These are phyloP conservation scores for Zygosaccharomyces siamensis DNA, from an alignment of 805 yeast genomes.

Conservation along the genomic window DNA sequence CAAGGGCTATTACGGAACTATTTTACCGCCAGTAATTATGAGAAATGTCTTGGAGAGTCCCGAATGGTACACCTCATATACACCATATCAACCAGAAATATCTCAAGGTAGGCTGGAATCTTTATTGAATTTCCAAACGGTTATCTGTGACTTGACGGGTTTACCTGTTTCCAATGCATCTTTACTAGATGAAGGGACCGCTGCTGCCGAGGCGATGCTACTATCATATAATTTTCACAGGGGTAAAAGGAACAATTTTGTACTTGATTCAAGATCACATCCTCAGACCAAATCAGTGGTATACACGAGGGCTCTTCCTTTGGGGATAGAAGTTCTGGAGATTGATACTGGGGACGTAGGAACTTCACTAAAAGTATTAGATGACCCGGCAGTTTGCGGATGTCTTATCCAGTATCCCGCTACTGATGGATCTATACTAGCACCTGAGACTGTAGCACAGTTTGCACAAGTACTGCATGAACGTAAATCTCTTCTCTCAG, in stretches of 20 bases:
- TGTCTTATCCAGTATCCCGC: slow-evolving; percentile 86
- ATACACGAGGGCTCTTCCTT: slow-evolving; percentile 69
- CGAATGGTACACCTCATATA: slow-evolving; percentile 97
- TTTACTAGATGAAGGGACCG: slow-evolving; percentile 91
- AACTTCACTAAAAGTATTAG: slow-evolving; percentile 36
- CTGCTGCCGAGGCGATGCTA: slow-evolving; percentile 96
- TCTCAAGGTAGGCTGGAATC: slow-evolving; percentile 95
- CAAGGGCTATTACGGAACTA: slow-evolving; percentile 89
- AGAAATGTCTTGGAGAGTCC: slow-evolving; percentile 90
- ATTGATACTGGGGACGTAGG: slow-evolving; percentile 47
- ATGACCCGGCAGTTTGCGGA: slow-evolving; percentile 57
- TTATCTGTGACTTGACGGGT: slow-evolving; percentile 85
- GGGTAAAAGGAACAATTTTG: slow-evolving; percentile 63
- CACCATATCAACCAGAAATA: slow-evolving; percentile 98
- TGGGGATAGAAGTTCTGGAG: slow-evolving; percentile 59
- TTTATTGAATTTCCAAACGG: slow-evolving; percentile 87
- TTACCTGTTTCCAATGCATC: slow-evolving; percentile 94
- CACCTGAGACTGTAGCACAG: slow-evolving; percentile 44
- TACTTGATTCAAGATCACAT: slow-evolving; percentile 72
- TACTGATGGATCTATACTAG: slow-evolving; percentile 67
- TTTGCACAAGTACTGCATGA: slow-evolving; percentile 64
- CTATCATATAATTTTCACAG: slow-evolving; percentile 63
- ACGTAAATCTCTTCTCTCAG: slow-evolving; percentile 69
- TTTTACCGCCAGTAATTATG: slow-evolving; percentile 86
- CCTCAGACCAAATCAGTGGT: slow-evolving; percentile 83